Conservation (phyloP, 2,329 filamentous ascomycete species). For the Claviceps monticola region DNA sequence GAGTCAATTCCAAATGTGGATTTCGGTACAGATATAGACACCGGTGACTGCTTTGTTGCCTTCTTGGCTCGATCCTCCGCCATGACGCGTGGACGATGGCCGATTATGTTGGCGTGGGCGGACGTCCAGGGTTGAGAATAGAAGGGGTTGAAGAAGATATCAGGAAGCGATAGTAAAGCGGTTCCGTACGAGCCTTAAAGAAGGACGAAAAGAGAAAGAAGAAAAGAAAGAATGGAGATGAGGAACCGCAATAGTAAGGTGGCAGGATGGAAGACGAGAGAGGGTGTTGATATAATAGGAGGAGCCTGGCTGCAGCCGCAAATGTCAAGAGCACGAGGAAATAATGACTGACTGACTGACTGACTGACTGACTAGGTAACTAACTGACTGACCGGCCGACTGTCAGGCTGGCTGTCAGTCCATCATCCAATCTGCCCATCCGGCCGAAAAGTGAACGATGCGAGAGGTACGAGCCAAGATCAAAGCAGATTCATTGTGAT, state of each 20-base stretch:
- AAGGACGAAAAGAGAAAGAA: neutral
- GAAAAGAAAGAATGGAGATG: neutral
- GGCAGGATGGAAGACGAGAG: neutral
- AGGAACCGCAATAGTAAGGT: neutral
- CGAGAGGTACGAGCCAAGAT: neutral
- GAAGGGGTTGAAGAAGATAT: neutral
- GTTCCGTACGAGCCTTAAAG: neutral
- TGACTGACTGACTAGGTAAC: neutral
- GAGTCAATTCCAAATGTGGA: neutral
- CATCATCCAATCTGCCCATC: neutral
- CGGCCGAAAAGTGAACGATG: neutral
- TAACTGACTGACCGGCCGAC: neutral
- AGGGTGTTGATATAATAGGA: neutral
- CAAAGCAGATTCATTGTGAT: neutral
- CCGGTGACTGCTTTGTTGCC: conserved; percentile 1
- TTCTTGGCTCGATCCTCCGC: conserved; percentile 4
- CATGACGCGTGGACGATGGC: conserved; percentile 2
- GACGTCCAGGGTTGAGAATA: neutral
- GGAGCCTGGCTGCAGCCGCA: neutral
- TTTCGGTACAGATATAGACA: neutral
- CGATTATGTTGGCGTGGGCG: neutral
- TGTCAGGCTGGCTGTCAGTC: neutral
- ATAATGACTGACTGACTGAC: neutral
- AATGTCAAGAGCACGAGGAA: neutral
- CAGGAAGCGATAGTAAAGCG: neutral